A percentile compares a stretch with the other conserved stretches of the same genome.
These are phyloP conservation scores for Micractinium sp. DNA, from an alignment of 139 green algal genomes.

Conservation along the genomic window DNA sequence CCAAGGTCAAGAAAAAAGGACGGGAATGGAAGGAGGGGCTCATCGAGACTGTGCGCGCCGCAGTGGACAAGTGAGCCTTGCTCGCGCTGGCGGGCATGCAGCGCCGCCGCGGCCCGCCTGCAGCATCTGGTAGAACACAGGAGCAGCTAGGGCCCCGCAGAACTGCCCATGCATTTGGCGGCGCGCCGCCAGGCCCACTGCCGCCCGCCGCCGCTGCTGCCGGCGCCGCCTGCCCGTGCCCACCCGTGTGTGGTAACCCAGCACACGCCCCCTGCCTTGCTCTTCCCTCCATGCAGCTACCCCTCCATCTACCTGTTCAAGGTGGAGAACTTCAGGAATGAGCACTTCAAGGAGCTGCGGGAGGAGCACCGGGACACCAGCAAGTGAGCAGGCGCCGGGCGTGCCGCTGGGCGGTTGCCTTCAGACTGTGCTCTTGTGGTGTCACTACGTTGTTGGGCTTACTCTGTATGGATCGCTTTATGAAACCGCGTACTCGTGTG, in stretches of 20 bases:
- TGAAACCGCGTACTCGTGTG: too few relatives aligned
- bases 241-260: too few relatives aligned
- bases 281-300: constrained; percentile 61
- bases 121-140: too few relatives aligned
- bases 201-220: not conserved
- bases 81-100: not conserved
- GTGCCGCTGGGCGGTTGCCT: not conserved
- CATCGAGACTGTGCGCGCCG: constrained; percentile 74
- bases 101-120: too few relatives aligned
- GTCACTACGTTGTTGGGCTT: not conserved
- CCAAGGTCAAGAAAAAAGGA: constrained; percentile 95
- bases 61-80: constrained; percentile 78
- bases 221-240: not conserved
- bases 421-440: not conserved
- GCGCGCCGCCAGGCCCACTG: not conserved
- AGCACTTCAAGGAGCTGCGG: constrained; percentile 92
- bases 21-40: constrained; percentile 91
- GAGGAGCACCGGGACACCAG: constrained; percentile 74
- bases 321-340: constrained; percentile 94
- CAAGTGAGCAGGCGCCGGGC: constrained; percentile 64
- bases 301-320: constrained; percentile 86
- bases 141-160: not conserved
- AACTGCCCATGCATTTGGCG: not conserved
- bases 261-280: too few relatives aligned
- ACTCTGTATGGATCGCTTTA: not conserved